Percentiles rank a stretch among this genome's conserved stretches.
phyloP scores from a whole-genome alignment of 116 monocot species.

The Cymodocea nodosa region DNA sequence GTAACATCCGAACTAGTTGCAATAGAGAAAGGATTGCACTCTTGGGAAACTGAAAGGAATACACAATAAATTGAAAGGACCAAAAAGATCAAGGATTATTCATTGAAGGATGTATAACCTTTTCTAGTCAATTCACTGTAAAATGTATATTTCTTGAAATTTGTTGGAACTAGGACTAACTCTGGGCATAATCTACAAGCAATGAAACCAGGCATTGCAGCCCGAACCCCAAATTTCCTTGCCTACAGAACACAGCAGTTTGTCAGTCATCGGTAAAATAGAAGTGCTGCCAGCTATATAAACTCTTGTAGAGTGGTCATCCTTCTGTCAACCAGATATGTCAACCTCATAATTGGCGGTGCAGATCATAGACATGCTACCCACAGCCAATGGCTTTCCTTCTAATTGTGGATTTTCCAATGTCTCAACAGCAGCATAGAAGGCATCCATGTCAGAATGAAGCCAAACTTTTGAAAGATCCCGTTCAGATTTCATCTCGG shows the following conservation, averaged over 20 bases:
- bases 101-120: constrained; percentile 25
- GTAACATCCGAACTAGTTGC: no score
- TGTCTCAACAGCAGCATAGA: constrained; percentile 96
- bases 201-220: constrained; percentile 99
- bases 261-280: background rate
- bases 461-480: constrained; percentile 94
- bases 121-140: constrained; percentile 91
- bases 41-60: constrained; percentile 46
- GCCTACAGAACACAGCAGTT: constrained; percentile 39
- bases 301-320: background rate
- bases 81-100: background rate
- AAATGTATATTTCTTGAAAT: constrained; percentile 80
- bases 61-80: background rate
- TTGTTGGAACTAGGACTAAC: constrained; percentile 71
- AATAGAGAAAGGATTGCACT: constrained; percentile 66
- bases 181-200: constrained; percentile 82
- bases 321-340: background rate
- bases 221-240: constrained; percentile 97
- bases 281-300: background rate
- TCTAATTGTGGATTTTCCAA: constrained; percentile 65
- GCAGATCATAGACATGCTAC: constrained; percentile 95
- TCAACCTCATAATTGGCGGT: constrained; percentile 96
- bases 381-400: constrained; percentile 94
- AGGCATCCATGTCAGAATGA: constrained; percentile 97
- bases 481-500: constrained; percentile 77